Evolutionary conservation across 2,329 filamentous ascomycete species (phyloP), one percentile per base, ranked within the genome.

Genomic region (Raffaelea albimanens): DNA sequence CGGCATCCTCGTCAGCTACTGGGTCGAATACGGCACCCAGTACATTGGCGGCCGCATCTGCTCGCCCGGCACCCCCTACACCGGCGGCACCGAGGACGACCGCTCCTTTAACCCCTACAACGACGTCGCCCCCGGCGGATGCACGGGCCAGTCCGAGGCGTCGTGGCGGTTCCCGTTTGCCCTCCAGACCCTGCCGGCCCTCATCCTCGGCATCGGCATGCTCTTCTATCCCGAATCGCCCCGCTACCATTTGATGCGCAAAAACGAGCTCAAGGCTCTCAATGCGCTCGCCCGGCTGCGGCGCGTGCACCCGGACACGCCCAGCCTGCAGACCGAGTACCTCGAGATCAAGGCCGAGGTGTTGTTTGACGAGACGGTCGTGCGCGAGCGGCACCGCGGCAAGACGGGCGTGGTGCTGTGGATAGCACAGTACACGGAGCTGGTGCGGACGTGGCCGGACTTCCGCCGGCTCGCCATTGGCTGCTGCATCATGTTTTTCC

Each of bases 261-360:
- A 85, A 56, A 70, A 68, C 48, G 80, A 83, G 33, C 83, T 72
- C 0, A 85, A 91, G 59, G 83, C 82, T 0, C 75, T 77, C 16
- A 60, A 61, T 10, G 78, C 81, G 1, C 71, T 91, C 1, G 78
- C 83, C 0, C 69, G 61, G 44, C 76, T 91, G 3, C 79, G 87
- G 20, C 72, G 71, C 5, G 72, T 87, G 0, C 61, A 76, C 0
- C 59, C 67, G 16, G 75, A 83, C 53, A 75, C 88, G 57, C 80
- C 86, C 48, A 72, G 87, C 0, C 75, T 90, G 34, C 75, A 83
- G 53, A 70, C 87, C 2, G 87, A 91, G 57, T 88, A 84, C 58
- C 74, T 88, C n/a, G 86, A 91, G 60, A 90, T 91, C 65, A 86
- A 87, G 61, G 84, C 85, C 0, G 83, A 88, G 61, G 82, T 80